Evolutionary conservation across 1,284 basidiomycete species (phyloP).

Genomic region (Naganishia albida): DNA sequence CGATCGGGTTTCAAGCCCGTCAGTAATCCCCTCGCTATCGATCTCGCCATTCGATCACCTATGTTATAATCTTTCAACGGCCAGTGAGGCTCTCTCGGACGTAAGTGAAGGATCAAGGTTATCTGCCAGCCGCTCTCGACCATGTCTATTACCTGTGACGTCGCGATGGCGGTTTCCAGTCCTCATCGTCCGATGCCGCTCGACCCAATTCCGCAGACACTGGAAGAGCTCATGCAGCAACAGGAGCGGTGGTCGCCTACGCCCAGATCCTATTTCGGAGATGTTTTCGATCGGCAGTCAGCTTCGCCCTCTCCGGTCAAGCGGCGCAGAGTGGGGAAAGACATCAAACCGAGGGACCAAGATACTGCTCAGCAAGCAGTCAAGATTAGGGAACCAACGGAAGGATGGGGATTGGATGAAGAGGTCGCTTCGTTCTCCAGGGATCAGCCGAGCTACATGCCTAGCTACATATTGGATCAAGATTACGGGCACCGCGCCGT

Average conservation of each 20-base stretch:
- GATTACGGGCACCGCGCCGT: background rate
- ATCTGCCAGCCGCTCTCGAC: background rate
- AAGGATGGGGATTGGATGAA: slow-evolving; percentile 21
- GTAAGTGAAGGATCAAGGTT: background rate
- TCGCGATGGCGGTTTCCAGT: background rate
- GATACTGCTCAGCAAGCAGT: background rate
- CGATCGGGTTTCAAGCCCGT: background rate
- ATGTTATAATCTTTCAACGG: slow-evolving; percentile 12
- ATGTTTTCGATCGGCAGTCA: slow-evolving; percentile 9
- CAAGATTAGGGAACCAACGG: background rate
- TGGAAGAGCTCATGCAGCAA: slow-evolving; percentile 25
- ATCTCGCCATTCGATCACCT: background rate
- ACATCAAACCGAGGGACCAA: background rate
- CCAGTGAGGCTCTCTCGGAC: background rate
- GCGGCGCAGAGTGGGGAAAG: slow-evolving; percentile 12
- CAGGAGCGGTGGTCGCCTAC: slow-evolving; percentile 23
- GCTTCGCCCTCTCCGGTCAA: slow-evolving; percentile 14
- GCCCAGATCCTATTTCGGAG: slow-evolving; percentile 17
- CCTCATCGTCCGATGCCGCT: slow-evolving; percentile 18
- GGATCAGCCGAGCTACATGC: background rate
- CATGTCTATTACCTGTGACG: slow-evolving; percentile 12
- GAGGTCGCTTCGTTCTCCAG: slow-evolving; percentile 12
- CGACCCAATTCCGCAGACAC: slow-evolving; percentile 18
- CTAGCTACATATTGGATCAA: too few species aligned
- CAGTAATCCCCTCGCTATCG: background rate